These are phyloP conservation scores for Colletotrichum limetticola DNA, from an alignment of 2,329 filamentous ascomycete species.

Conservation along the genomic window DNA sequence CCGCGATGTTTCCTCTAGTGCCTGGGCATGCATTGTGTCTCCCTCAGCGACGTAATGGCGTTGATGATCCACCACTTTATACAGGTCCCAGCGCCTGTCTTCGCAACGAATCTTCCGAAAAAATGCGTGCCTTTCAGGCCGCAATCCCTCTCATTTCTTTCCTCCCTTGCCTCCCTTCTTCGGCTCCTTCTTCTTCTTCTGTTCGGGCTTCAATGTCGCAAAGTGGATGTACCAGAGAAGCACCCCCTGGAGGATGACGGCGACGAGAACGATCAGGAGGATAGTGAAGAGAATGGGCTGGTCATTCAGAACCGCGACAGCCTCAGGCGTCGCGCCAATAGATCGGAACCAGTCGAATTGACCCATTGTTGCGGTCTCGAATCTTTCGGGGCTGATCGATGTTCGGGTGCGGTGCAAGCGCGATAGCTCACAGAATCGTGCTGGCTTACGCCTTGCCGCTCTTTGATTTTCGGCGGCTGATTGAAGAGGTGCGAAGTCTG, in stretches of 20 bases:
- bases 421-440: neutral
- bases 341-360: conserved; percentile 67
- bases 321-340: conserved; percentile 67
- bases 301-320: conserved; percentile 69
- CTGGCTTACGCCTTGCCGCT: neutral
- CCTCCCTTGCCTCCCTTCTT: conserved; percentile 48
- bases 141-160: conserved; percentile 35
- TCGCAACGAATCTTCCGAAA: neutral
- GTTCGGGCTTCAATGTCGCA: conserved; percentile 70
- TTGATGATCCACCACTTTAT: neutral
- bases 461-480: neutral
- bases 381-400: neutral
- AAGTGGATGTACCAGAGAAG: conserved; percentile 69
- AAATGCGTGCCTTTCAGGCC: neutral
- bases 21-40: neutral
- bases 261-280: conserved; percentile 64
- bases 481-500: conserved; percentile 12
- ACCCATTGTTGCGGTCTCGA: conserved; percentile 48
- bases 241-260: conserved; percentile 55
- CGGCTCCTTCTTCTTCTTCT: conserved; percentile 64
- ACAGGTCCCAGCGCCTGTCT: neutral
- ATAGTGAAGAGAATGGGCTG: conserved; percentile 69
- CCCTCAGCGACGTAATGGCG: neutral
- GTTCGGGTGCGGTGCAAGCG: neutral
- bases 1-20: neutral